A percentile compares a stretch with the other conserved stretches of the same genome.
These are phyloP conservation scores for Usnea hakonensis DNA, from an alignment of 495 filamentous ascomycete species.

Conservation along the genomic window DNA sequence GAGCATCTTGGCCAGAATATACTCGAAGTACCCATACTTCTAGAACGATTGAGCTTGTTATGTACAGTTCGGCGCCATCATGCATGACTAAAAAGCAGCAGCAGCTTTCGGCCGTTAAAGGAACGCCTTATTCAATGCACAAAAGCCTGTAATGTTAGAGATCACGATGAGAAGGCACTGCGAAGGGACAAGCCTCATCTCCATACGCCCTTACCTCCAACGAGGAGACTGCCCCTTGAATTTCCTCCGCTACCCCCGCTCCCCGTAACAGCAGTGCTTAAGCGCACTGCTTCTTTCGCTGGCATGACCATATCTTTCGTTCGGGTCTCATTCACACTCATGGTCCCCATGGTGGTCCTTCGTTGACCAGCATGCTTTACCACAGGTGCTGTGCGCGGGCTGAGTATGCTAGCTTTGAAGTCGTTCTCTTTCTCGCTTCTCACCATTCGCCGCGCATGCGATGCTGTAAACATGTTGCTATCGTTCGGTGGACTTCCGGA, in stretches of 20 bases:
- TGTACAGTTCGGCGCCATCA: not conserved
- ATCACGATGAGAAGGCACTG: not conserved
- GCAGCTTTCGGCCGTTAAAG: not conserved
- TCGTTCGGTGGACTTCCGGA: slow-evolving; percentile 51
- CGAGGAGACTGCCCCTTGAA: slow-evolving; percentile 22
- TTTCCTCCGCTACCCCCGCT: slow-evolving; percentile 18
- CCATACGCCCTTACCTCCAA: slow-evolving; percentile 22
- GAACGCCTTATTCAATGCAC: slow-evolving; percentile 13
- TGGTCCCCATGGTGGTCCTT: slow-evolving; percentile 41
- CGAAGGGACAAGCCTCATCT: slow-evolving; percentile 14
- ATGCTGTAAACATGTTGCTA: slow-evolving; percentile 56
- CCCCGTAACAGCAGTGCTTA: slow-evolving; percentile 31
- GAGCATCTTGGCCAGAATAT: not conserved
- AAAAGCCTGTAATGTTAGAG: not conserved
- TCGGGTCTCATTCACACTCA: slow-evolving; percentile 32
- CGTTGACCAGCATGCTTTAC: slow-evolving; percentile 48
- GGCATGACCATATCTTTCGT: slow-evolving; percentile 38
- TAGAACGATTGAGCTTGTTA: not conserved
- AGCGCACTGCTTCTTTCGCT: slow-evolving; percentile 38
- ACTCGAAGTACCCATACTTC: not conserved
- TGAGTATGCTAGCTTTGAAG: slow-evolving; percentile 51
- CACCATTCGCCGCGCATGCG: slow-evolving; percentile 63
- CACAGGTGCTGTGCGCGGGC: slow-evolving; percentile 58
- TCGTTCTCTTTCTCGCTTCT: slow-evolving; percentile 55
- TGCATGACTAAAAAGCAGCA: not conserved